Evolutionary conservation across 2,329 filamentous ascomycete genomes (phyloP), one percentile per base, ranked within the genome.

Genomic region (Verruconis gallopava): DNA sequence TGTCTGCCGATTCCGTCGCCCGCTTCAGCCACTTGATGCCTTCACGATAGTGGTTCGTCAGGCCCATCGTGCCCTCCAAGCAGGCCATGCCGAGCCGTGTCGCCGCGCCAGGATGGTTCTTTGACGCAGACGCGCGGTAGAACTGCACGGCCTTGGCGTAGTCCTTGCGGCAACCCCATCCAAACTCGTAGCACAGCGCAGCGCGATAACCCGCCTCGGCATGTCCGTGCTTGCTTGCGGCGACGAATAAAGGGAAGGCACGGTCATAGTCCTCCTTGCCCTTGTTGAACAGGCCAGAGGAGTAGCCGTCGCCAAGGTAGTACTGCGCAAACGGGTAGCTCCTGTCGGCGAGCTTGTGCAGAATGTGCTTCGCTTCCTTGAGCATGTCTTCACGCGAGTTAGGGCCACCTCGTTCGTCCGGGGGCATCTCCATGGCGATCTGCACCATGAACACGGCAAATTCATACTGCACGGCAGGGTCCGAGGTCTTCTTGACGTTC

Each of bases 291-390:
- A 98, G 69, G 1, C 91, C 91, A 4, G 89, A 95, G 2, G 86
- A 85, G 57, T 85, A 94, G 1, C 91, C 91, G 57, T 98, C 91
- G 15, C 79, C 91, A 11, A 98, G 76, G 59, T 96, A 96, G 64
- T 98, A 98, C 60, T 98, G 91, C 3, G 91, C 91, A 60, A 95
- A 96, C 1, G 91, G 91, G 58, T 95, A 95, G 36, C 85, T 85
- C 44, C 78, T 79, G 62, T 88, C 89, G 14, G 88, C 73, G 40
- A 96, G 71, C 47, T 79, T 81, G 62, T 93, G 85, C 35, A 98
- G 66, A 53, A 96, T 95, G 46, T 79, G 77, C 55, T 85, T 84
- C 45, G 91, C 88, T 69, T 98, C 91, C 25, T 78, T 77, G 37
- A 94, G 67, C 46, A 96, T 67, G 49, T 86, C 78, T 43, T 70